A percentile compares a stretch with the other conserved stretches of the same genome.
These are phyloP conservation scores for Plectranthus barbatus DNA, from an alignment of 257 asterid species.

Conservation along the genomic window DNA sequence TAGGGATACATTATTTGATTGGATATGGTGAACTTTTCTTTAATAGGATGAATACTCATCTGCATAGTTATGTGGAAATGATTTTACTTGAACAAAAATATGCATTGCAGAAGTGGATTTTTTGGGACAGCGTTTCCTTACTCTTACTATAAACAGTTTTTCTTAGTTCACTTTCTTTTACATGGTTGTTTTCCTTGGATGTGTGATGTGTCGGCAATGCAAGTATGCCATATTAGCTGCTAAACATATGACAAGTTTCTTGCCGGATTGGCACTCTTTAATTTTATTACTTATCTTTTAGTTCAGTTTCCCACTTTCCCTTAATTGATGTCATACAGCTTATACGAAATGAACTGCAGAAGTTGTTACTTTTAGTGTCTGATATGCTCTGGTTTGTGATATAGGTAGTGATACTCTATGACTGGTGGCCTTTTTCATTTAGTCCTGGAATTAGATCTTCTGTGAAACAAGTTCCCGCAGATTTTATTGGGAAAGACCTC, in stretches of 20 bases:
- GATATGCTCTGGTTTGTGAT: background rate
- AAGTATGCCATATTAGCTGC: background rate
- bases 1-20: background rate
- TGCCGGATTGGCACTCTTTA: background rate
- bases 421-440: background rate
- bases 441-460: constrained; percentile 16
- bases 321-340: background rate
- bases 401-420: constrained; percentile 15
- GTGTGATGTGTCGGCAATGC: background rate
- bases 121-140: background rate
- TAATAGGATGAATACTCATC: background rate
- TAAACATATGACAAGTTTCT: background rate
- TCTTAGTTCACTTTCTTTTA: background rate
- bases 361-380: background rate
- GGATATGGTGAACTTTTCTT: background rate
- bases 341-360: background rate
- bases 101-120: background rate
- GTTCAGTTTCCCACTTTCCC: background rate
- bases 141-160: background rate
- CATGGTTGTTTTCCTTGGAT: background rate
- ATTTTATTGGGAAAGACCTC: constrained; percentile 6
- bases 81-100: background rate
- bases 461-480: constrained; percentile 6
- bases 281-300: background rate
- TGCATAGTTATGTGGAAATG: background rate